Evolutionary conservation across 2,329 filamentous ascomycete species (phyloP).

Genomic region (Cladobotryum mycophilum): DNA sequence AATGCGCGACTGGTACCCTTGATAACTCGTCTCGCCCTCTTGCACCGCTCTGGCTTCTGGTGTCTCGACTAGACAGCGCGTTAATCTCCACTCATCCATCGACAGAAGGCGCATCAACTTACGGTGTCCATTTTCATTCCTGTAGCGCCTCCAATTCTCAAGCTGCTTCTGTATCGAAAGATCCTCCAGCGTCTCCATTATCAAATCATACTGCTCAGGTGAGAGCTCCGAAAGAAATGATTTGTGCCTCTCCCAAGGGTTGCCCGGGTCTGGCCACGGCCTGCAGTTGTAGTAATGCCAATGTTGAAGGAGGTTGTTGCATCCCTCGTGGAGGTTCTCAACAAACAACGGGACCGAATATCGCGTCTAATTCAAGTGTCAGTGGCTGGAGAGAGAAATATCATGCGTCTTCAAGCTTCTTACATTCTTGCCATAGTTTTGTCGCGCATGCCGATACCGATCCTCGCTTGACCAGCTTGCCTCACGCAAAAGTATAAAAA

Average conservation of each 20-base stretch:
- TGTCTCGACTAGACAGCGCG: not conserved
- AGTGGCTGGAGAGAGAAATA: not conserved
- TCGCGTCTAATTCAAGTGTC: conserved; percentile 18
- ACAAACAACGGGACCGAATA: conserved; percentile 37
- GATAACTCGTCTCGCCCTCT: conserved; percentile 12
- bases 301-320: conserved; percentile 39
- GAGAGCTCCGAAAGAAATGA: conserved; percentile 25
- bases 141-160: conserved; percentile 19
- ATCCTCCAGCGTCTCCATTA: conserved; percentile 24
- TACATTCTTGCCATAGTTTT: conserved; percentile 27
- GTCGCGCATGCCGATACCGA: conserved; percentile 36
- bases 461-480: conserved; percentile 35
- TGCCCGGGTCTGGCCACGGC: conserved; percentile 18
- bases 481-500: conserved; percentile 39
- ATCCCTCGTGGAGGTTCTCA: conserved; percentile 38
- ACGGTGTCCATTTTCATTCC: conserved; percentile 19
- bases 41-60: not conserved
- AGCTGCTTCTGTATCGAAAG: conserved; percentile 20
- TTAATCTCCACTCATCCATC: not conserved
- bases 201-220: conserved; percentile 26
- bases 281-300: conserved; percentile 46
- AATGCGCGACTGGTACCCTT: conserved; percentile 19
- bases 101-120: not conserved
- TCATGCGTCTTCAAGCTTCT: not conserved
- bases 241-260: conserved; percentile 22